Percentiles rank a stretch among this genome's conserved stretches.
These are phyloP conservation scores for Cephaloascus fragrans DNA, from an alignment of 805 yeast species.

Conservation along the genomic window DNA sequence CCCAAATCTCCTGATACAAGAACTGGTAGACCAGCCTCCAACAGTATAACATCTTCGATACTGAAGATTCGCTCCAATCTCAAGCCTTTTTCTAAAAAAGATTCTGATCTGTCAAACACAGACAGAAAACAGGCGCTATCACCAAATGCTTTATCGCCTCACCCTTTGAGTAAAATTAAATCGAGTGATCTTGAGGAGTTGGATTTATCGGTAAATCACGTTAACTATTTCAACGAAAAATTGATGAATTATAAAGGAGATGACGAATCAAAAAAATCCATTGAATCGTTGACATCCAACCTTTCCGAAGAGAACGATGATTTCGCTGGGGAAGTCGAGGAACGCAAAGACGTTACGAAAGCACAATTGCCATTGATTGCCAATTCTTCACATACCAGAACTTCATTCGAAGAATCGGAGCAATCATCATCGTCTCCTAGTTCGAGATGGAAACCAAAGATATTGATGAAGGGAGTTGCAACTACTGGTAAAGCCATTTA, in stretches of 20 bases:
- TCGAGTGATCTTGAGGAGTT: background rate
- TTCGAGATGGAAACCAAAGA: conserved; percentile 13
- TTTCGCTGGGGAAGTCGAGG: background rate
- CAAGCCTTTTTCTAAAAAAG: conserved; percentile 1
- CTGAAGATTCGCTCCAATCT: background rate
- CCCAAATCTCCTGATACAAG: background rate
- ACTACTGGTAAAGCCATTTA: conserved; percentile 15
- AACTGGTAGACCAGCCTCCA: background rate
- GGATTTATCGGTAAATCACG: background rate
- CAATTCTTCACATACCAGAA: background rate
- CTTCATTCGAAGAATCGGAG: background rate
- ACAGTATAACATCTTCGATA: background rate
- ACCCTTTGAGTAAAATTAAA: background rate
- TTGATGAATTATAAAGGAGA: background rate
- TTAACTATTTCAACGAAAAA: too few relatives aligned
- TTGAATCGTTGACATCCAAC: too few relatives aligned
- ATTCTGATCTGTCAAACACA: too few relatives aligned
- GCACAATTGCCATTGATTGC: background rate
- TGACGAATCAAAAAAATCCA: background rate
- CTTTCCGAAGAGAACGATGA: background rate
- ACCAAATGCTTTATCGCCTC: background rate
- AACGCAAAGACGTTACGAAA: too few relatives aligned
- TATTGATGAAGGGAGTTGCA: conserved; percentile 15
- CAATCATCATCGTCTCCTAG: background rate
- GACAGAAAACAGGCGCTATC: background rate